Evolutionary conservation across 208 protist genomes (phyloP).

Genomic region (Trichomonas vaginalis): DNA sequence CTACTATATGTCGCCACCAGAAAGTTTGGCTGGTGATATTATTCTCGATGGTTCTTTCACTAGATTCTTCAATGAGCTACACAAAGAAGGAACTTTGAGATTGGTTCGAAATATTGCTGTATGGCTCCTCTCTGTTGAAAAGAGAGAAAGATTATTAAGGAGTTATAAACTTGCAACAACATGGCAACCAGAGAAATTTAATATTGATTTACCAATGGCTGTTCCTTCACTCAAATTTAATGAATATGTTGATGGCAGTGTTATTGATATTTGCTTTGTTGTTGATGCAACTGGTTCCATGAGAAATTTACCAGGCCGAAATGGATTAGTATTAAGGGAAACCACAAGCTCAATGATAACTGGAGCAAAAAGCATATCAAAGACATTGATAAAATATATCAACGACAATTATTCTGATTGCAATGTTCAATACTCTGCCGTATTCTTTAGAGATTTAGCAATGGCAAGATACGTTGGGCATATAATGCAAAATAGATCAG

Average conservation of each 20-base stretch:
- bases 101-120: background rate
- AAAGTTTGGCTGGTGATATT: background rate
- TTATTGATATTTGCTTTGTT: background rate
- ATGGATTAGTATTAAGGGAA: too few species aligned
- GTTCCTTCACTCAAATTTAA: background rate
- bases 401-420: background rate
- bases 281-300: constrained; percentile 9
- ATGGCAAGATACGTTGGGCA: background rate
- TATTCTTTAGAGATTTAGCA: background rate
- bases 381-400: too few species aligned
- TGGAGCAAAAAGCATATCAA: too few species aligned
- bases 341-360: too few species aligned
- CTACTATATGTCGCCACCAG: background rate
- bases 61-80: background rate
- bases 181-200: background rate
- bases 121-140: background rate
- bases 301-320: background rate
- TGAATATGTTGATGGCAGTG: background rate
- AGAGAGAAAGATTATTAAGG: background rate
- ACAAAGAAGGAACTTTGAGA: background rate
- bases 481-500: background rate
- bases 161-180: too few species aligned
- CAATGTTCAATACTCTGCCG: background rate
- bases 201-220: background rate
- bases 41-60: background rate